Evolutionary conservation across 2,329 filamentous ascomycete species (phyloP).

Genomic region (Ceratocystis destructans): DNA sequence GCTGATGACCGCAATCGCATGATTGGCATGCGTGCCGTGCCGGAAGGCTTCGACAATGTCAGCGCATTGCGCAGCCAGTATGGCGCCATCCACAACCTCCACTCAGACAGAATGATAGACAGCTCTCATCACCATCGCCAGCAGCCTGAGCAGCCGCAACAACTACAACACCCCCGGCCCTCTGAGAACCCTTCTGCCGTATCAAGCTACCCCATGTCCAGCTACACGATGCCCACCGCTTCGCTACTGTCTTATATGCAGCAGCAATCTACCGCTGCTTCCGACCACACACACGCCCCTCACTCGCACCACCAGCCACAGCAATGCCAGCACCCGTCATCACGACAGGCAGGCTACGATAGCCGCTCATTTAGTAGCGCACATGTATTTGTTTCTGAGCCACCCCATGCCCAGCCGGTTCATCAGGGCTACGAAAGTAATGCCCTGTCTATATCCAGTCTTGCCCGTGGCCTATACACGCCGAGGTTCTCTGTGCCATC

Average conservation of each 20-base stretch:
- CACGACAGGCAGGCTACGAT: not conserved
- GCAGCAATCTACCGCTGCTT: not conserved
- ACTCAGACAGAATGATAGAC: slow-evolving; percentile 21
- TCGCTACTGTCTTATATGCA: slow-evolving; percentile 23
- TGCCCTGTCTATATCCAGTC: not conserved
- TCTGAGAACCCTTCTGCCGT: not conserved
- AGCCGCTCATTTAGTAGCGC: not conserved
- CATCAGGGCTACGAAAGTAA: not conserved
- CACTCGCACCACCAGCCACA: not conserved
- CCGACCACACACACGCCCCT: not conserved
- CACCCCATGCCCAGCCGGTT: not conserved
- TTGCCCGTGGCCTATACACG: not conserved
- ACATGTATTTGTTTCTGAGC: not conserved
- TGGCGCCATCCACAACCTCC: slow-evolving; percentile 35
- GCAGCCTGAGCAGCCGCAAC: not conserved
- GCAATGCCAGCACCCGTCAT: not conserved
- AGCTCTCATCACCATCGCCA: slow-evolving; percentile 24
- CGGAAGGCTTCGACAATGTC: slow-evolving; percentile 57
- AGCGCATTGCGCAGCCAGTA: slow-evolving; percentile 56
- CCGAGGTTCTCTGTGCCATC: not conserved
- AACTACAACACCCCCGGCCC: slow-evolving; percentile 16
- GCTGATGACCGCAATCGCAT: slow-evolving; percentile 57
- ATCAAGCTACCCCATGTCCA: slow-evolving; percentile 37
- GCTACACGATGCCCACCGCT: slow-evolving; percentile 45
- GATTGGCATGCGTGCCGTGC: slow-evolving; percentile 58